Evolutionary conservation across 805 yeast genomes (phyloP).

Genomic region (Yarrowia alimentaria): DNA sequence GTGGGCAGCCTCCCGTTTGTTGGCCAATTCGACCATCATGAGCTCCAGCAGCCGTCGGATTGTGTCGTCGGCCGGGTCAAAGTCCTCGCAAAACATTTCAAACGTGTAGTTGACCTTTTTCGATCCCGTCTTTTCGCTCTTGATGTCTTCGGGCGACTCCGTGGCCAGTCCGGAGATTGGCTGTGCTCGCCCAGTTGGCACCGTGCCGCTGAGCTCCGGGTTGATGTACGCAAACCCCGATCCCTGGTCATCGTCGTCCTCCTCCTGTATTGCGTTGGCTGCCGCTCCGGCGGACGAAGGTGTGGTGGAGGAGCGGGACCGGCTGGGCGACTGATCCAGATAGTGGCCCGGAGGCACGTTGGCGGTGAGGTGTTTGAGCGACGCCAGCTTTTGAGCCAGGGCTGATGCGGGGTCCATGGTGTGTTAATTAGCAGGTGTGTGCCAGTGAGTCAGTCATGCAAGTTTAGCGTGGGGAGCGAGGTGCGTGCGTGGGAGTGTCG

Average conservation of each 20-base stretch:
- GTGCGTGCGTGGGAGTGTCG: too few species aligned
- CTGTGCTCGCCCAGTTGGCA: neutral
- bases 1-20: conserved; percentile 19
- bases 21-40: conserved; percentile 27
- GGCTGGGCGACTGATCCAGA: conserved; percentile 5
- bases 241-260: conserved; percentile 24
- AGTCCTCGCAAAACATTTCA: conserved; percentile 25
- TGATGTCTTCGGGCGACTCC: conserved; percentile 22
- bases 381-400: conserved; percentile 23
- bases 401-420: conserved; percentile 27
- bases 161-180: conserved; percentile 24
- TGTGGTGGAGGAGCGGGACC: conserved; percentile 19
- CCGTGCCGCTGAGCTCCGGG: conserved; percentile 20
- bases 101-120: conserved; percentile 20
- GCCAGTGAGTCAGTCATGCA: conserved; percentile 26
- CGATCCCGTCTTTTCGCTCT: conserved; percentile 6
- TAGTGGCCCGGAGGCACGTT: conserved; percentile 15
- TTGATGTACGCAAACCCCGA: conserved; percentile 27
- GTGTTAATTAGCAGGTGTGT: conserved; percentile 18
- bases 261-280: conserved; percentile 26
- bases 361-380: conserved; percentile 7
- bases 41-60: conserved; percentile 23
- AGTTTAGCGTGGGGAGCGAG: conserved; percentile 25
- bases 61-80: conserved; percentile 25
- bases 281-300: conserved; percentile 17